phyloP scores from a whole-genome alignment of 1,284 basidiomycete species.

The Rhodotorula sp. region DNA sequence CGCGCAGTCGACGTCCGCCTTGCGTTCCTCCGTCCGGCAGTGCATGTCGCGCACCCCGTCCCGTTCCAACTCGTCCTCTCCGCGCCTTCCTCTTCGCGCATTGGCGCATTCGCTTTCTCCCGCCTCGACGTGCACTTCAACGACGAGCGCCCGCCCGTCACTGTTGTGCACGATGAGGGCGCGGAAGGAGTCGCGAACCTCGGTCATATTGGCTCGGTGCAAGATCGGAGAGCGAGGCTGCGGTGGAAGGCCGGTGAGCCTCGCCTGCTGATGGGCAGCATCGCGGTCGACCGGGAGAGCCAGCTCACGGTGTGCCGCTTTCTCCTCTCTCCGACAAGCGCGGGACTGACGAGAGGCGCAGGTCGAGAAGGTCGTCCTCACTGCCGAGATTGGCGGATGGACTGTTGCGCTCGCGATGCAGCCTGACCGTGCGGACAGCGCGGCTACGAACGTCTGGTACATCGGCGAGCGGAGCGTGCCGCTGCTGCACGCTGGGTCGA shows the following conservation, averaged over 20 bases:
- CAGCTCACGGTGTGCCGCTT: conserved; percentile 12
- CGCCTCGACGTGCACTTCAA: conserved; percentile 63
- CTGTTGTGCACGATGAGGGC: conserved; percentile 56
- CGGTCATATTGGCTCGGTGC: not conserved
- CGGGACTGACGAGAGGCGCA: not conserved
- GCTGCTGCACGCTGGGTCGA: not conserved
- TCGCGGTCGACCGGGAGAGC: conserved; percentile 48
- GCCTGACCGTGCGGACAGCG: not conserved
- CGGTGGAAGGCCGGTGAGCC: conserved; percentile 61
- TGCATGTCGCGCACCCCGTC: conserved; percentile 62
- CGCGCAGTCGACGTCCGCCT: conserved; percentile 63
- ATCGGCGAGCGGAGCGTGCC: conserved; percentile 2
- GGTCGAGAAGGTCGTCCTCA: conserved; percentile 21
- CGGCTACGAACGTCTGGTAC: conserved; percentile 3
- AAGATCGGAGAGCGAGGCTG: conserved; percentile 55
- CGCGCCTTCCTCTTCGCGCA: conserved; percentile 56
- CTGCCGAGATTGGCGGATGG: conserved; percentile 16
- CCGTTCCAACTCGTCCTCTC: conserved; percentile 71
- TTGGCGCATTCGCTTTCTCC: conserved; percentile 63
- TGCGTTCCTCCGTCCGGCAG: conserved; percentile 69
- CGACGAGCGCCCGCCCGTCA: conserved; percentile 56
- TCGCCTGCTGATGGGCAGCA: conserved; percentile 62
- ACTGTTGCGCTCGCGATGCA: conserved; percentile 10
- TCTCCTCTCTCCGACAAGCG: rapidly evolving
- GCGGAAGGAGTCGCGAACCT: conserved; percentile 5